Percentiles rank a stretch among this genome's conserved stretches.
phyloP scores from a whole-genome alignment of 1,284 basidiomycete species.

The Microbotryum silenes-acaulis region DNA sequence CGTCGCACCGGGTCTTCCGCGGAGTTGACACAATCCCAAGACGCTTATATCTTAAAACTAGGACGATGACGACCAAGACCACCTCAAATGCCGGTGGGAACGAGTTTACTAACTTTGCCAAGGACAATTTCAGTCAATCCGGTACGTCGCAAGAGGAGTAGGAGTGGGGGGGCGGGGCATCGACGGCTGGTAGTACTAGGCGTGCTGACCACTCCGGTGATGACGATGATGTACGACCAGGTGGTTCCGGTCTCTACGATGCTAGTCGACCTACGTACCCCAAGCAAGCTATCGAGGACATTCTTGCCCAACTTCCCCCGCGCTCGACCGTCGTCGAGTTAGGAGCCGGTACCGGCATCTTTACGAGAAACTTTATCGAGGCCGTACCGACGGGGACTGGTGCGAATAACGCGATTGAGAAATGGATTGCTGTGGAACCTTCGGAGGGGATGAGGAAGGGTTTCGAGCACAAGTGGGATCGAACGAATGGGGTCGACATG shows the following conservation, averaged over 20 bases:
- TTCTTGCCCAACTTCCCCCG: conserved; percentile 34
- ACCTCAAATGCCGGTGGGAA: not conserved
- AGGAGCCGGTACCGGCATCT: conserved; percentile 44
- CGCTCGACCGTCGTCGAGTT: conserved; percentile 38
- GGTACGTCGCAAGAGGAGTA: not conserved
- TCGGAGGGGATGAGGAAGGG: conserved; percentile 43
- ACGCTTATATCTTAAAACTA: too few relatives aligned
- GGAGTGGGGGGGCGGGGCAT: not conserved
- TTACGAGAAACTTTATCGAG: conserved; percentile 41
- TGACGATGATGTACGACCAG: not conserved
- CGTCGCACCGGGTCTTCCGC: too few relatives aligned
- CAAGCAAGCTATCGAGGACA: conserved; percentile 34
- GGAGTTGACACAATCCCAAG: too few relatives aligned
- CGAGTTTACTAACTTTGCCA: conserved; percentile 11
- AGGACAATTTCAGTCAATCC: conserved; percentile 4
- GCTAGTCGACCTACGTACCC: conserved; percentile 44
- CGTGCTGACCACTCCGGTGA: not conserved
- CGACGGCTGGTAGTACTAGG: not conserved
- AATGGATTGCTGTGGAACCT: conserved; percentile 43
- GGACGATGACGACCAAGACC: too few relatives aligned
- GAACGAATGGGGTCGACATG: conserved; percentile 15
- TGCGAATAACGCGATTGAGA: conserved; percentile 24
- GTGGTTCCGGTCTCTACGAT: conserved; percentile 39
- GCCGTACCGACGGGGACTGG: not conserved
- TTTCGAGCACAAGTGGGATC: conserved; percentile 34